Evolutionary conservation across 257 asterid species (phyloP).

Genomic region (Anisodus acutangulus): DNA sequence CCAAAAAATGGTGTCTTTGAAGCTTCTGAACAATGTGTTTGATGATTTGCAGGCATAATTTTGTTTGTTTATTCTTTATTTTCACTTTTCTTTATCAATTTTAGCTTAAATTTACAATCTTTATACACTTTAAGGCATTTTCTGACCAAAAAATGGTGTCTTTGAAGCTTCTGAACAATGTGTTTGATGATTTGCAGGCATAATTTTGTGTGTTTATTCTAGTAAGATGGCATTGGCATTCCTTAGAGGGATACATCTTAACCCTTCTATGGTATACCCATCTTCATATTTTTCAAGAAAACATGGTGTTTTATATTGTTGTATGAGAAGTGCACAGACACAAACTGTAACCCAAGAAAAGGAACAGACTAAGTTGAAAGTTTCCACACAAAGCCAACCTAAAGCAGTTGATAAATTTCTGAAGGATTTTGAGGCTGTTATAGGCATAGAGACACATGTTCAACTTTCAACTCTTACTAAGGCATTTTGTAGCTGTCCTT

Average conservation of each 20-base stretch:
- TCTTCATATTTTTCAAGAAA: slow-evolving; percentile 61
- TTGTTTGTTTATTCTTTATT: not conserved
- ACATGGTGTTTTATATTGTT: slow-evolving; percentile 46
- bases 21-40: not conserved
- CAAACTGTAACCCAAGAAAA: slow-evolving; percentile 66
- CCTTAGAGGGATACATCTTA: slow-evolving; percentile 69
- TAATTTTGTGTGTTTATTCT: not conserved
- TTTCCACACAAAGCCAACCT: slow-evolving; percentile 45
- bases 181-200: slow-evolving; percentile 32
- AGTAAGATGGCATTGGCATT: slow-evolving; percentile 73
- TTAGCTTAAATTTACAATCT: not conserved
- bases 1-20: not conserved
- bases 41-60: slow-evolving; percentile 31
- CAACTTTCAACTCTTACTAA: slow-evolving; percentile 61
- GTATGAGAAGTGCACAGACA: slow-evolving; percentile 51
- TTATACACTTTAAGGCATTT: not conserved
- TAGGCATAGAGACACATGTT: slow-evolving; percentile 94
- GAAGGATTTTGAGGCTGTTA: slow-evolving; percentile 81
- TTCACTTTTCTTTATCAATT: not conserved
- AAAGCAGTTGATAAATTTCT: slow-evolving; percentile 52
- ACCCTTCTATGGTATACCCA: slow-evolving; percentile 56
- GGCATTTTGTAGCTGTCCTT: slow-evolving; percentile 57
- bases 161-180: slow-evolving; percentile 1
- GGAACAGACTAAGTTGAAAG: slow-evolving; percentile 53
- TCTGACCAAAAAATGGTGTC: not conserved